Evolutionary conservation across 495 filamentous ascomycete genomes (phyloP).

Genomic region (Talaromyces trachyspermus): DNA sequence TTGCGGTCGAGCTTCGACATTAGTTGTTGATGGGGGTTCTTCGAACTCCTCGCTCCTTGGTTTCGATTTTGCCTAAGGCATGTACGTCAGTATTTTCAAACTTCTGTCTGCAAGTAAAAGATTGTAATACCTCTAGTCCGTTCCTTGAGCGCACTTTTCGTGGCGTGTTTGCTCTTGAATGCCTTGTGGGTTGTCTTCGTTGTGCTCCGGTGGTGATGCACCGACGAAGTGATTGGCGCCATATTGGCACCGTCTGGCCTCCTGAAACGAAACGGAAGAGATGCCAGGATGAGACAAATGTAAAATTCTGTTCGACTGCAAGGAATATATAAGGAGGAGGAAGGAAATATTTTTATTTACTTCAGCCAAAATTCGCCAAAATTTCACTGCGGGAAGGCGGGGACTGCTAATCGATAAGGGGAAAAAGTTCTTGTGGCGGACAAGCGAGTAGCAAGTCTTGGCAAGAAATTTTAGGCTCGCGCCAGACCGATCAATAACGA

Average conservation of each 20-base stretch:
- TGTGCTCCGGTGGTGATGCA: conserved; percentile 85
- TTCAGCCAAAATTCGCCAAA: background rate
- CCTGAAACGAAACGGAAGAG: conserved; percentile 84
- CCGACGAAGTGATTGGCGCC: conserved; percentile 36
- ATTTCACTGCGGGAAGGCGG: background rate
- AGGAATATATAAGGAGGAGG: conserved; percentile 6
- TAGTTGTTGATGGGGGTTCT: conserved; percentile 92
- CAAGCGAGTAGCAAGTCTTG: conserved; percentile 31
- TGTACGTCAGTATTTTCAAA: conserved; percentile 6
- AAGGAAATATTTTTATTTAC: conserved; percentile 11
- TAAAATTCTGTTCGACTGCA: too few relatives aligned
- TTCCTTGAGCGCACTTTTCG: conserved; percentile 77
- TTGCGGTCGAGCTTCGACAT: conserved; percentile 94
- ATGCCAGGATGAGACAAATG: conserved; percentile 42
- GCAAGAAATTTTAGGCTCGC: conserved; percentile 13
- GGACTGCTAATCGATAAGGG: conserved; percentile 24
- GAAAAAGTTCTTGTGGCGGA: conserved; percentile 31
- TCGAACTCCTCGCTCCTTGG: conserved; percentile 51
- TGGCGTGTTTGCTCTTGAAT: conserved; percentile 86
- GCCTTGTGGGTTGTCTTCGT: conserved; percentile 79
- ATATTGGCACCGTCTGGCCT: conserved; percentile 57
- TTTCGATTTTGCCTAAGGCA: conserved; percentile 53
- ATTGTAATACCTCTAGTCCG: conserved; percentile 63
- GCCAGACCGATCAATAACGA: background rate
- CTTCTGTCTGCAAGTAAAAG: background rate